These are phyloP conservation scores for Prunus padus DNA, from an alignment of 306 rosid species.

Conservation along the genomic window DNA sequence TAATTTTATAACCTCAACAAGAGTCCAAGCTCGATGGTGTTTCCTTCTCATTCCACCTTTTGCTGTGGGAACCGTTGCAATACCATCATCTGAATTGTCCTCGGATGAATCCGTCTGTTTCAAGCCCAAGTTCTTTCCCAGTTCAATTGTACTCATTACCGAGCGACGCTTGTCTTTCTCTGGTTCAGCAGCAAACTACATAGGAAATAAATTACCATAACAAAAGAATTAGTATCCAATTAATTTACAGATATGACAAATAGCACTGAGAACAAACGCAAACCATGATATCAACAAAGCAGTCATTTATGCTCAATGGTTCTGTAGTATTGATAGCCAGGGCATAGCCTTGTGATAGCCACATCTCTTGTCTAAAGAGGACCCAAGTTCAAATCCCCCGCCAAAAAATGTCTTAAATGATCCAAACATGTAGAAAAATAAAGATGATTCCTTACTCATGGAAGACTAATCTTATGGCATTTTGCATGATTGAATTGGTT, in stretches of 20 bases:
- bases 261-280: not conserved
- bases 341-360: not conserved
- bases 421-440: not conserved
- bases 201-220: slow-evolving; percentile 10
- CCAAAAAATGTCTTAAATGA: too few species aligned
- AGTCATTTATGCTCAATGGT: not conserved
- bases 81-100: slow-evolving; percentile 48
- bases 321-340: not conserved
- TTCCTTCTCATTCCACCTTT: slow-evolving; percentile 95
- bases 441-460: not conserved
- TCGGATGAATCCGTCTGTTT: slow-evolving; percentile 45
- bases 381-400: not conserved
- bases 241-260: not conserved
- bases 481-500: not conserved
- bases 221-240: not conserved
- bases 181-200: slow-evolving; percentile 48
- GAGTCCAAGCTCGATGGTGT: slow-evolving; percentile 97
- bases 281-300: slow-evolving; percentile 15
- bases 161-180: slow-evolving; percentile 46
- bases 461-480: slow-evolving; percentile 1
- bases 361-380: not conserved
- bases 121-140: slow-evolving; percentile 37
- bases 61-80: slow-evolving; percentile 53
- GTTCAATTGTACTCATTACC: slow-evolving; percentile 32
- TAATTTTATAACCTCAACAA: slow-evolving; percentile 77